These are phyloP conservation scores for Leishmania tropica DNA, from an alignment of 208 protist genomes.

Conservation along the genomic window DNA sequence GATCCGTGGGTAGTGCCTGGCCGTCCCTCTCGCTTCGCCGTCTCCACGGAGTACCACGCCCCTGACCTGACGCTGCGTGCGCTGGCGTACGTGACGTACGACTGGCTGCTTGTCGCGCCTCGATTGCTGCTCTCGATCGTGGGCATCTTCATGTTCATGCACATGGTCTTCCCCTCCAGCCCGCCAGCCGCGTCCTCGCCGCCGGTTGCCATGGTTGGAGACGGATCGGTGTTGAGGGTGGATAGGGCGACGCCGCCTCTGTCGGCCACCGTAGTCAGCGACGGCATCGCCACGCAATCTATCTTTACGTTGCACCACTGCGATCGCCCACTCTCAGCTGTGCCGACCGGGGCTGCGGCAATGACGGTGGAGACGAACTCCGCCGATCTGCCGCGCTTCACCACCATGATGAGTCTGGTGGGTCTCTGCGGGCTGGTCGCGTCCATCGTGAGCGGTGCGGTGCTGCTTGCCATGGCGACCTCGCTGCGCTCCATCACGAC, in stretches of 20 bases:
- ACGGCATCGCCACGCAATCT: slow-evolving; percentile 4
- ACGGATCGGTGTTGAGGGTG: background rate
- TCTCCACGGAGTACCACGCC: slow-evolving; percentile 17
- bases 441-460: slow-evolving; percentile 18
- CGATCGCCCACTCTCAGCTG: background rate
- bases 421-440: slow-evolving; percentile 19
- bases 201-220: background rate
- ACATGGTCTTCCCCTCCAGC: slow-evolving; percentile 33
- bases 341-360: background rate
- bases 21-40: slow-evolving; percentile 20
- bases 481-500: slow-evolving; percentile 23
- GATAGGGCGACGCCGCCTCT: background rate
- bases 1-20: slow-evolving; percentile 20
- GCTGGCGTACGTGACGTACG: slow-evolving; percentile 32
- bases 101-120: slow-evolving; percentile 17
- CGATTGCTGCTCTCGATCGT: slow-evolving; percentile 35
- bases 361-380: background rate
- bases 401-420: slow-evolving; percentile 9
- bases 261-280: background rate
- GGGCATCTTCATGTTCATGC: slow-evolving; percentile 35
- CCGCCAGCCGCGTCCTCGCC: background rate
- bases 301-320: slow-evolving; percentile 15
- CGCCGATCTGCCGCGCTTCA: slow-evolving; percentile 5
- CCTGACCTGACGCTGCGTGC: slow-evolving; percentile 38
- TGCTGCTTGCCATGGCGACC: slow-evolving; percentile 23